Percentiles rank a stretch among this genome's conserved stretches.
Conservation (phyloP, 2,329 filamentous ascomycete genomes). For the Stromatinia cepivora region DNA sequence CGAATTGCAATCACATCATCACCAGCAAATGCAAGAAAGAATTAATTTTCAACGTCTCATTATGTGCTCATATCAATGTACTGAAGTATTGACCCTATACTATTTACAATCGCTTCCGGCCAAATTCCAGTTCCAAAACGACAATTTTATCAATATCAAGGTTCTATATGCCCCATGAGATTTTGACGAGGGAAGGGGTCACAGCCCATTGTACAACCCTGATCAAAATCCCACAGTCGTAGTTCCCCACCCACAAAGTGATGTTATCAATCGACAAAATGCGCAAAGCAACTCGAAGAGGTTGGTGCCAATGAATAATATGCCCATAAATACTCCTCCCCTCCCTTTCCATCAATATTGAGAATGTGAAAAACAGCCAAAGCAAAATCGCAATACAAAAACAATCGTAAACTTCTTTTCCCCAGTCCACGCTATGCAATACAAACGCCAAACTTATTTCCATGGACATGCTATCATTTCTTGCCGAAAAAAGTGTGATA, state of each 20-base stretch:
- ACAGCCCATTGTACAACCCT: conserved; percentile 13
- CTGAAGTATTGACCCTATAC: background rate
- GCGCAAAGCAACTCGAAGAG: background rate
- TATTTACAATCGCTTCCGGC: conserved; percentile 5
- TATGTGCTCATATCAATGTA: background rate
- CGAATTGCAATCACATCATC: background rate
- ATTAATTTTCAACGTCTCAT: background rate
- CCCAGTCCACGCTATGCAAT: conserved; percentile 15
- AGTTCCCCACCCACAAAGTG: conserved; percentile 17
- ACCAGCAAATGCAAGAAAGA: background rate
- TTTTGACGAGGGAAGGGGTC: conserved; percentile 15
- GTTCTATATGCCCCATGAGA: conserved; percentile 14
- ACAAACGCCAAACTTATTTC: conserved; percentile 12
- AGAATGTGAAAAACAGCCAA: background rate
- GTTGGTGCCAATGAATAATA: background rate
- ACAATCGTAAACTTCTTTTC: conserved; percentile 15
- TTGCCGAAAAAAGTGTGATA: conserved; percentile 12
- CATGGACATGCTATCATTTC: conserved; percentile 11
- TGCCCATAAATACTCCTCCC: background rate
- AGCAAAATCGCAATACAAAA: background rate
- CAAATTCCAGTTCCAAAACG: background rate
- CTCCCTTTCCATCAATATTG: background rate
- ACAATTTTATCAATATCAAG: background rate
- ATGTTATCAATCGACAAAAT: conserved; percentile 1
- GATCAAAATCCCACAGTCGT: conserved; percentile 11